Evolutionary conservation across 495 filamentous ascomycete species (phyloP), one percentile per base, ranked within the genome.

Genomic region (Alectoria sarmentosa): DNA sequence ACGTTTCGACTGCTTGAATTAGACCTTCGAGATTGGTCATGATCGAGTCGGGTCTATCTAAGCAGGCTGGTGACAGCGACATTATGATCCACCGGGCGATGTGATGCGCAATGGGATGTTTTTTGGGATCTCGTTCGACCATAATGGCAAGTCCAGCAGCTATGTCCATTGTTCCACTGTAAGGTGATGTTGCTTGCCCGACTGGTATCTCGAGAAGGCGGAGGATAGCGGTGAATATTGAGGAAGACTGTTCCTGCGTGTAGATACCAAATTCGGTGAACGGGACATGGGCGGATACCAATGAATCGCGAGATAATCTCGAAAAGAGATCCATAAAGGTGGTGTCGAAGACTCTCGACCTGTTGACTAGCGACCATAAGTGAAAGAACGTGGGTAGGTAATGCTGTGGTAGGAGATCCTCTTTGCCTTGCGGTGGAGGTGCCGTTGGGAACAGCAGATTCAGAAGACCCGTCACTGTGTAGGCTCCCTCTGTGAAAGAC

Each of bases 41-140:
- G 60, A 96, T 83, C 1, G 92, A 97, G 65, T 88, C 86, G 49
- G 84, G 80, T n/a, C 84, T 78, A 55, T 90, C 85, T 28, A 96
- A 78, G 71, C 90, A 96, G 39, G 85, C 77, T 2, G 94, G 94
- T 1, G 95, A 98, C 38, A 99, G 76, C 4, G 92, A 96, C 84
- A 92, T 90, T 46, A 96, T 86, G 56, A 99, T 90, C 90, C 91
- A 96, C 66, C 94, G 81, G n/a, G 95, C 92, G 63, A 97, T 90
- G 72, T 92, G 87, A 74, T 98, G 93, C 3, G 90, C 84, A 17
- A 92, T 84, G 1, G 94, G 94, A 72, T 96, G 90, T 74, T 96
- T 97, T 65, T 92, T 87, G 69, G 86, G 87, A 73, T 99, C 94
- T 68, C 92, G 87, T 68, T 97, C 92, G 32, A 99, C 80, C 75